Evolutionary conservation across 2,329 filamentous ascomycete genomes (phyloP), one percentile per base, ranked within the genome.

Genomic region (Aspergillus fijiensis): DNA sequence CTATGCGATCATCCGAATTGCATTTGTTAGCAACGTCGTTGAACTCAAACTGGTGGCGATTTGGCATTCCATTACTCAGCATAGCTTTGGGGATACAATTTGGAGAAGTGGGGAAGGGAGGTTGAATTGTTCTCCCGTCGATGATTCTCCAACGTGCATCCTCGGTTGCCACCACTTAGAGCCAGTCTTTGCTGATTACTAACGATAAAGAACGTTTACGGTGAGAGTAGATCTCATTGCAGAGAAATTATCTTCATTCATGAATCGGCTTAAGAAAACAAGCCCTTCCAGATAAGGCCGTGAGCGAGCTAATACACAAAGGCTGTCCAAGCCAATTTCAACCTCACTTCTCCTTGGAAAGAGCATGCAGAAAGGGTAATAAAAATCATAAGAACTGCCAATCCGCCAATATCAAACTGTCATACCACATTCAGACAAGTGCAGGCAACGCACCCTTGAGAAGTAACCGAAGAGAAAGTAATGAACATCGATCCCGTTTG

Each of bases 401-500:
- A 52, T 16, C 51, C 51, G 51, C 51, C 51, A 52, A 52, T 52
- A 35, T 52, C 51, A 39, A 51, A 45, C 16, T 23, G 58, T 55
- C 58, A 45, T 39, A 25, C 55, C 42, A 27, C 56, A 47, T 58
- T 39, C 33, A 52, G 21, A 49, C 53, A 48, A 47, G 33, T 31
- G 53, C 53, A 55, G 21, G 53, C 47, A 49, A 55, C 29, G 42
- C 53, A 33, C n/a, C 10, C 25, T 51, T 19, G 33, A 50, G 19
- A 27, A 21, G 14, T n/a, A 42, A 51, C 4, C 16, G 14, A 48
- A 25, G 23, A 5, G 6, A 42, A 49, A 21, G 47, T 14, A 21
- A 21, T 16, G 0, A 50, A 29, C 23, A 29, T 21, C 6, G n/a
- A 33, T 67, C 57, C 74, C 60, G 67, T 77, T 33, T 69, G 65